Conservation (phyloP, 2,329 filamentous ascomycete genomes). For the Neobulgaria alba region DNA sequence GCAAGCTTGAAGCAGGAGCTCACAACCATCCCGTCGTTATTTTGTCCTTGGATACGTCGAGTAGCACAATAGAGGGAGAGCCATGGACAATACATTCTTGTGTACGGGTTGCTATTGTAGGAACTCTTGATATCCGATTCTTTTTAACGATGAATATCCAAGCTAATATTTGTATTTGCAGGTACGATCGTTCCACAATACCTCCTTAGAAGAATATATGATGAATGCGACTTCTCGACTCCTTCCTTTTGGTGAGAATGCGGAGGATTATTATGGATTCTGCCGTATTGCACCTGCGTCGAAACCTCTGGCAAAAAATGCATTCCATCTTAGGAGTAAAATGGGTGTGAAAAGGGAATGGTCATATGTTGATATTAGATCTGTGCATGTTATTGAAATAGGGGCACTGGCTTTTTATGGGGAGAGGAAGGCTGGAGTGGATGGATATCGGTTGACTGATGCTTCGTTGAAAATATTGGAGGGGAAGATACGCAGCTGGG, state of each 20-base stretch:
- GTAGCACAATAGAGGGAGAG: neutral
- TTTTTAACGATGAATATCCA: neutral
- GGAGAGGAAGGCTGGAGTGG: constrained; percentile 5
- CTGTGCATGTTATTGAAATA: constrained; percentile 6
- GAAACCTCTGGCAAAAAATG: constrained; percentile 10
- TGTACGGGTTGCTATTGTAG: constrained; percentile 12
- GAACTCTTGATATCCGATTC: neutral
- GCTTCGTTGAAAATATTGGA: neutral
- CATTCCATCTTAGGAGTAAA: constrained; percentile 7
- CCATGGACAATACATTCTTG: neutral
- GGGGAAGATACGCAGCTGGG: neutral
- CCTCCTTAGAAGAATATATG: constrained; percentile 9
- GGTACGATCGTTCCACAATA: constrained; percentile 16
- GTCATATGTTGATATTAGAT: constrained; percentile 10
- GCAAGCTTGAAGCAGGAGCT: constrained; percentile 5
- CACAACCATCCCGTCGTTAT: constrained; percentile 14
- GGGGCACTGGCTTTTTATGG: constrained; percentile 12
- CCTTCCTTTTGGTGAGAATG: constrained; percentile 1
- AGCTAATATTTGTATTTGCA: neutral
- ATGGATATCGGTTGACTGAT: constrained; percentile 5
- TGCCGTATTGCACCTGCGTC: constrained; percentile 11
- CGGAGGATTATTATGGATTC: constrained; percentile 7
- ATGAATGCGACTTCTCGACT: constrained; percentile 7
- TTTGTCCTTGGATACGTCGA: constrained; percentile 3
- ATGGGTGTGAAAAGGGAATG: constrained; percentile 16